Evolutionary conservation across 1,139 yeast genomes (phyloP).

Genomic region (Suhomyces bolitotheri): DNA sequence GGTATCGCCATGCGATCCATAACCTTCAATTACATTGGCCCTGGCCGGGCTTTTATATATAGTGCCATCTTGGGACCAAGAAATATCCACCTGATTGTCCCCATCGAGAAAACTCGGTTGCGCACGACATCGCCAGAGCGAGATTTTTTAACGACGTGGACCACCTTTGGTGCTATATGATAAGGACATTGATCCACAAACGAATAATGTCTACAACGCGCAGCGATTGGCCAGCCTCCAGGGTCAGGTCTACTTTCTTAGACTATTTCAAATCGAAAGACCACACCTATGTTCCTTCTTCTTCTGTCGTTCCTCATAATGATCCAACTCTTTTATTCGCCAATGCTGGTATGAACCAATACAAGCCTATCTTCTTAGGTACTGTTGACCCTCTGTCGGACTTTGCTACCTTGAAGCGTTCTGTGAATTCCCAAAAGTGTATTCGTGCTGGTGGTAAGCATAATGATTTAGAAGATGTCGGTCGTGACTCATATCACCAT

Average conservation of each 20-base stretch:
- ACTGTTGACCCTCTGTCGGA: conserved; percentile 94
- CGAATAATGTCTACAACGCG: conserved; percentile 21
- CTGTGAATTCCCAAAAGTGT: conserved; percentile 95
- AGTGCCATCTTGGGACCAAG: too few species aligned
- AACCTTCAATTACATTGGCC: too few species aligned
- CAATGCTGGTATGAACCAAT: conserved; percentile 99
- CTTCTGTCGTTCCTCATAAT: conserved; percentile 95
- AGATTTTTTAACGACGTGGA: conserved; percentile 5
- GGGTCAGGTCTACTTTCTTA: conserved; percentile 85
- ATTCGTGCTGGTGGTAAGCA: conserved; percentile 99
- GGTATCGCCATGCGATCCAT: too few species aligned
- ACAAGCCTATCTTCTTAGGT: conserved; percentile 94
- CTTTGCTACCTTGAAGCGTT: conserved; percentile 79
- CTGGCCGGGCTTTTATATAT: not conserved
- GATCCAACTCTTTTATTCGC: conserved; percentile 95
- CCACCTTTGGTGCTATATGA: too few species aligned
- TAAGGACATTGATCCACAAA: conserved; percentile 18
- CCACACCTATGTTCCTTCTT: conserved; percentile 85
- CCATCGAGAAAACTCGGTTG: not conserved
- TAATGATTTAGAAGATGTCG: conserved; percentile 97
- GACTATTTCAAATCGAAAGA: conserved; percentile 68
- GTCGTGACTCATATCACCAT: conserved; percentile 95
- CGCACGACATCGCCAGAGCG: conserved; percentile 6
- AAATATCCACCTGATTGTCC: too few species aligned
- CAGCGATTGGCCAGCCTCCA: conserved; percentile 61